Base-by-base conservation (phyloP, 805 yeast genomes). In the Lachancea sp. region DNA sequence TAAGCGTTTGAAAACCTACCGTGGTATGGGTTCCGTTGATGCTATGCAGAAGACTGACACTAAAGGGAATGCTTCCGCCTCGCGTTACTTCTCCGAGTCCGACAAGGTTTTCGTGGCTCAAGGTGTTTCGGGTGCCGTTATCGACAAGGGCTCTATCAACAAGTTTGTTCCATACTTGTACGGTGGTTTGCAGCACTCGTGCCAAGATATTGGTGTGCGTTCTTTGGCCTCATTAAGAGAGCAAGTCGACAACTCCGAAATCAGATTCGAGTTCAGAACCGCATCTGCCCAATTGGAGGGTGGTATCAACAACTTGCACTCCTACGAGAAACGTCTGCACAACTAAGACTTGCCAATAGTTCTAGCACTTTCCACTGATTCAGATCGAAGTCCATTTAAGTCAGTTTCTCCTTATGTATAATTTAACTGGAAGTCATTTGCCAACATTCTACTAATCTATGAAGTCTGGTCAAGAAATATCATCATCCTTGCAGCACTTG, bases 21-120 rank as follows among this genome's bases (percentile, higher is more conserved):
- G 99, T 74, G 99, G 99, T 74, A 93, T 93, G 99, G 99, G 99
- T 60, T 91, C 98, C 35, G 82, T 93, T 60, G 99, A 91, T 69
- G 99, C 99, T 56, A 91, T 91, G 98, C 91, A 90, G 78, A 71
- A 77, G 68, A 87, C 97, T 52, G 81, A 82, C 56, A 77, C 74
- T 61, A 80, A 80, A 67, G 96, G 95, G 60, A 93, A 93, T 65
- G 99, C 99, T 45, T 91, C 99, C 40, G 88, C 99, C 52, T 89
- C 97, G 38, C 85, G 99, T 72, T 93, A 93, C 78, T 93, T 93
- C 72, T 88, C 96, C 49, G 99, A 93, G 75, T 73, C 86, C 55
- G 99, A 93, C 71, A 75, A 84, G 60, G 98, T 93, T 54, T 79
- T 93, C 55, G 99, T 93, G 56, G 99, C 99, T 45, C 99, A 93